A percentile compares a stretch with the other conserved stretches of the same genome.
These are phyloP conservation scores for Aegilops sharonensis DNA, from an alignment of 176 grass and related monocot genomes.

Conservation along the genomic window DNA sequence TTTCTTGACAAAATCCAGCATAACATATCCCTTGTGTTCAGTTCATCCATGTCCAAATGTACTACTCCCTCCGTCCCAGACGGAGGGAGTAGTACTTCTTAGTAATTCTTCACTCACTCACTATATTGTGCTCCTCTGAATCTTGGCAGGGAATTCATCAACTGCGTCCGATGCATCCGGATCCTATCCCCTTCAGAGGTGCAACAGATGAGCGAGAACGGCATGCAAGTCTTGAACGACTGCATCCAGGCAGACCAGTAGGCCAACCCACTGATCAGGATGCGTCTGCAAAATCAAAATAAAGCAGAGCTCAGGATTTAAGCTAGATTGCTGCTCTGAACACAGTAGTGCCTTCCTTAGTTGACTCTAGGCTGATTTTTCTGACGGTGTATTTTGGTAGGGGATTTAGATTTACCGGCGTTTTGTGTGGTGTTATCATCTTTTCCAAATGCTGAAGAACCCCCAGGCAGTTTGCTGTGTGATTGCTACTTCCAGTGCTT, in stretches of 20 bases:
- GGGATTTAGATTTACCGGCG: background rate
- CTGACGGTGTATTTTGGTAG: conserved; percentile 7
- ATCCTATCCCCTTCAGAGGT: conserved; percentile 89
- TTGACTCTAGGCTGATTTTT: background rate
- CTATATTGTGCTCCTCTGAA: background rate
- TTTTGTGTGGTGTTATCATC: background rate
- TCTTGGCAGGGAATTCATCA: conserved; percentile 78
- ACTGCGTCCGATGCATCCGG: conserved; percentile 88
- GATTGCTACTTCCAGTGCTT: background rate
- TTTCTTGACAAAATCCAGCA: background rate
- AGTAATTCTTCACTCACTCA: background rate
- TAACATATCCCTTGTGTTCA: background rate
- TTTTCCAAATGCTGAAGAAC: background rate
- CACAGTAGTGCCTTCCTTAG: background rate
- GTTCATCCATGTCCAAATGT: background rate
- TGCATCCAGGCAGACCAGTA: conserved; percentile 52
- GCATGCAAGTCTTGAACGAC: conserved; percentile 66
- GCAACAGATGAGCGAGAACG: conserved; percentile 88
- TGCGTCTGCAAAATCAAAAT: background rate
- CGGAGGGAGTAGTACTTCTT: too few species aligned
- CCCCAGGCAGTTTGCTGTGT: background rate
- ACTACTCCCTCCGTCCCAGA: too few species aligned
- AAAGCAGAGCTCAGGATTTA: background rate
- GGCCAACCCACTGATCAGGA: background rate
- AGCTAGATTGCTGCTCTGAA: conserved; percentile 16